These are phyloP conservation scores for Tripidium arundinaceum DNA, from an alignment of 202 grass and related monocot genomes.

Conservation along the genomic window DNA sequence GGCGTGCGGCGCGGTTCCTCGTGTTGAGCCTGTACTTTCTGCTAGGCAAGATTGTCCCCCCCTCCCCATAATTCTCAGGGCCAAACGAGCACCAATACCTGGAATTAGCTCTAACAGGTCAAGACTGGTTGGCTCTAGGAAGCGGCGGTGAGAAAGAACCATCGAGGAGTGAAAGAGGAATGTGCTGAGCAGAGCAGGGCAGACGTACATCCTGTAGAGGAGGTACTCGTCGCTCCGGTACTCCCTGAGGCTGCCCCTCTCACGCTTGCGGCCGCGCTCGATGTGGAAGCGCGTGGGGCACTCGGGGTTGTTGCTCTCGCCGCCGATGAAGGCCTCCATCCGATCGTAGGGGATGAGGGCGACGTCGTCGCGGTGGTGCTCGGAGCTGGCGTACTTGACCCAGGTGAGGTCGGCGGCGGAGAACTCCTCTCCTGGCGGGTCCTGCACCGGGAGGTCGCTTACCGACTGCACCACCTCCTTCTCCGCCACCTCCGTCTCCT, in stretches of 20 bases:
- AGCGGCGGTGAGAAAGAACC: neutral
- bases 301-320: constrained; percentile 69
- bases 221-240: constrained; percentile 75
- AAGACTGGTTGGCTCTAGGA: neutral
- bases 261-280: constrained; percentile 73
- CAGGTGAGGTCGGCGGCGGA: constrained; percentile 65
- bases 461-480: constrained; percentile 56
- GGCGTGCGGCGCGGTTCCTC: constrained; percentile 70
- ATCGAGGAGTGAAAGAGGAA: neutral
- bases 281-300: constrained; percentile 84
- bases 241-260: constrained; percentile 62
- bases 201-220: constrained; percentile 63
- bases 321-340: constrained; percentile 74
- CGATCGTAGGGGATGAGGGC: constrained; percentile 72
- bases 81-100: constrained; percentile 98
- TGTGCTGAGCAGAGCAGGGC: neutral
- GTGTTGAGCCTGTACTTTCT: constrained; percentile 78
- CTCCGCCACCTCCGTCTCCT: constrained; percentile 26
- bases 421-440: constrained; percentile 70
- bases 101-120: neutral
- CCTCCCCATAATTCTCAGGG: constrained; percentile 90
- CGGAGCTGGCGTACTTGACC: constrained; percentile 58
- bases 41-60: constrained; percentile 73
- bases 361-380: constrained; percentile 71
- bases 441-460: constrained; percentile 61